Evolutionary conservation across 2,329 filamentous ascomycete genomes (phyloP).

Genomic region (Akanthomyces muscarius): DNA sequence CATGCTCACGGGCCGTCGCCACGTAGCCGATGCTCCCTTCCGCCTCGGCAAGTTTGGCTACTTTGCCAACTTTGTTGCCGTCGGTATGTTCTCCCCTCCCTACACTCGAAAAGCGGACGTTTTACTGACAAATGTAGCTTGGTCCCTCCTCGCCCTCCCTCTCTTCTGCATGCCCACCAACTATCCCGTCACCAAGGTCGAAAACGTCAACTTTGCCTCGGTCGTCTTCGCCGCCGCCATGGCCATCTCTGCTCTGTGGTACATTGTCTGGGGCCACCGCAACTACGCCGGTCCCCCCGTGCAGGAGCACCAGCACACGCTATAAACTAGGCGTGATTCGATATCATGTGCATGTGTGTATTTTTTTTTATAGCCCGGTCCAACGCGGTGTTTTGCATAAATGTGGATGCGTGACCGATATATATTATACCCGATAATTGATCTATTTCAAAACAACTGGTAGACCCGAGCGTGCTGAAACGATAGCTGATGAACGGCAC

Average conservation of each 20-base stretch:
- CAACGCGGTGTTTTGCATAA: background rate
- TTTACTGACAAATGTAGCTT: conserved; percentile 40
- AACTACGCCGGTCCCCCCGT: conserved; percentile 63
- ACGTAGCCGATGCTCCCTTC: conserved; percentile 55
- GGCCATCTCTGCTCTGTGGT: conserved; percentile 60
- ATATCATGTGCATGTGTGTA: conserved; percentile 4
- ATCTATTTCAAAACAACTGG: background rate
- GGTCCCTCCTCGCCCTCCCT: conserved; percentile 65
- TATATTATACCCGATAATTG: conserved; percentile 14
- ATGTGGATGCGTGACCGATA: conserved; percentile 8
- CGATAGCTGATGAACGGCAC: no score
- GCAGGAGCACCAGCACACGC: conserved; percentile 30
- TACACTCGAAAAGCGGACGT: background rate
- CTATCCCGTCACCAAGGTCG: conserved; percentile 52
- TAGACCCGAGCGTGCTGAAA: background rate
- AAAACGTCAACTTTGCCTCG: conserved; percentile 68
- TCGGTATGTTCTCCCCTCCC: conserved; percentile 46
- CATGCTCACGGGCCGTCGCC: conserved; percentile 55
- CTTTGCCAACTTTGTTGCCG: conserved; percentile 59
- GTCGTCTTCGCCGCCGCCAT: conserved; percentile 69
- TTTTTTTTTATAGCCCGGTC: background rate
- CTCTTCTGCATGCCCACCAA: conserved; percentile 69
- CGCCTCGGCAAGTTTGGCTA: conserved; percentile 59
- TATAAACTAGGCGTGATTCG: conserved; percentile 8
- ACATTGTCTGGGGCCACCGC: conserved; percentile 64